Conservation (phyloP, 257 asterid genomes). For the Nicotiana undulata region DNA sequence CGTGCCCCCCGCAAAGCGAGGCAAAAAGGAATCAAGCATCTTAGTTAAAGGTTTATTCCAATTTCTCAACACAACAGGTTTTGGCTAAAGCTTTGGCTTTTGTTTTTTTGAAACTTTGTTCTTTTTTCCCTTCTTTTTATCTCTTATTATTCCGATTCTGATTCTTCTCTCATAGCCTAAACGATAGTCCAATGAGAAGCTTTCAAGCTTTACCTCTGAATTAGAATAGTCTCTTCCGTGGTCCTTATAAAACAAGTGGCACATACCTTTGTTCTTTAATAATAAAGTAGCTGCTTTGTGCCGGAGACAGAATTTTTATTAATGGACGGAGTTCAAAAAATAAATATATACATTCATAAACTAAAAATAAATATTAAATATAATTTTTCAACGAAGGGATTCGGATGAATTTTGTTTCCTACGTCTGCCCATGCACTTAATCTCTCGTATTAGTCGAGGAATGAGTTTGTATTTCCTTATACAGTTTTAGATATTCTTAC, state of each 20-base stretch:
- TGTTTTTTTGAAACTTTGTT: not conserved
- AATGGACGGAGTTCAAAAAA: too few species aligned
- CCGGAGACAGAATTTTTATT: too few species aligned
- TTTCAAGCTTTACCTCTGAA: not conserved
- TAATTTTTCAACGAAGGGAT: too few species aligned
- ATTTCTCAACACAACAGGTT: not conserved
- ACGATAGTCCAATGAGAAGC: conserved; percentile 6
- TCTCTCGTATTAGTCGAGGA: not conserved
- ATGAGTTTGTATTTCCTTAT: not conserved
- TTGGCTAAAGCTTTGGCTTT: not conserved
- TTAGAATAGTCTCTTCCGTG: not conserved
- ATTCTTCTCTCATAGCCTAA: not conserved
- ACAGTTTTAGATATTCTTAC: not conserved
- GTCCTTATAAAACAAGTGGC: not conserved
- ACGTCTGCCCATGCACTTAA: not conserved
- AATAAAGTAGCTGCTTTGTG: not conserved
- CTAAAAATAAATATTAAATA: too few species aligned
- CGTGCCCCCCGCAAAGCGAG: not conserved
- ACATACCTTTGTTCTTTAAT: not conserved
- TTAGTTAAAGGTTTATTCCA: conserved; percentile 3
- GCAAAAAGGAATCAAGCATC: not conserved
- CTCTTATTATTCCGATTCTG: not conserved
- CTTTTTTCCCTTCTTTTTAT: not conserved
- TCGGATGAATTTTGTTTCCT: too few species aligned
- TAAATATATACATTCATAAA: too few species aligned